Percentiles rank a stretch among this genome's conserved stretches.
Conservation (phyloP, 1,284 basidiomycete species). For the Sanguinoderma infundibulare region DNA sequence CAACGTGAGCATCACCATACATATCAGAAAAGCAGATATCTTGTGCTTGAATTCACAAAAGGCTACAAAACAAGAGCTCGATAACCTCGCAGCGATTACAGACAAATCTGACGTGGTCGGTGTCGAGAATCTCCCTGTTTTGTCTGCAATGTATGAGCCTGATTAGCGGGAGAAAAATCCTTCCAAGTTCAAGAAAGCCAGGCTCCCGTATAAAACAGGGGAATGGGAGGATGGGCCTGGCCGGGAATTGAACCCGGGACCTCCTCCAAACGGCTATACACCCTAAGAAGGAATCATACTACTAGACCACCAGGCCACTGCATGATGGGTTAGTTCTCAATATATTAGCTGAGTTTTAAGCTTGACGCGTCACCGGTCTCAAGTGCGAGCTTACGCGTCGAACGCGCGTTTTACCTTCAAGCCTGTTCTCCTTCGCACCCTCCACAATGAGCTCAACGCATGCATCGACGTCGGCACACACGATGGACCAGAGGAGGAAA, state of each 20-base stretch:
- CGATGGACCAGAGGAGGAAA: constrained; percentile 33
- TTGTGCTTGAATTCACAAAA: too few relatives aligned
- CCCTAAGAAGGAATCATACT: constrained; percentile 65
- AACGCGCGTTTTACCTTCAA: constrained; percentile 10
- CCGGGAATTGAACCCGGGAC: constrained; percentile 88
- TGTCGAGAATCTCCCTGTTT: too few relatives aligned
- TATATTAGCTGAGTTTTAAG: too few relatives aligned
- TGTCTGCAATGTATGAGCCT: too few relatives aligned
- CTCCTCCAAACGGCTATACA: constrained; percentile 60
- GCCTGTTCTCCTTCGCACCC: neutral
- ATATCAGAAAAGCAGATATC: too few relatives aligned
- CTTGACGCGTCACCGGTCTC: constrained; percentile 38
- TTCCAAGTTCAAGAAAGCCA: neutral
- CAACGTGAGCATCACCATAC: too few relatives aligned
- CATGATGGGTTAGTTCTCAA: neutral
- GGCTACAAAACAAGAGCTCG: too few relatives aligned
- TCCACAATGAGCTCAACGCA: constrained; percentile 31
- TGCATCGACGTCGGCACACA: constrained; percentile 31
- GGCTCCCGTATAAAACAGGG: neutral
- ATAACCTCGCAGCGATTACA: too few relatives aligned
- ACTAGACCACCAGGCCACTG: constrained; percentile 71
- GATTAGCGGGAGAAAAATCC: neutral
- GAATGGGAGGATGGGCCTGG: constrained; percentile 55
- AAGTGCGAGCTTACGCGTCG: constrained; percentile 22
- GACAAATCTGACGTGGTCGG: too few relatives aligned